A percentile compares a stretch with the other conserved stretches of the same genome.
Conservation (phyloP, 106 monocot species). For the Dioscorea dumetorum region DNA sequence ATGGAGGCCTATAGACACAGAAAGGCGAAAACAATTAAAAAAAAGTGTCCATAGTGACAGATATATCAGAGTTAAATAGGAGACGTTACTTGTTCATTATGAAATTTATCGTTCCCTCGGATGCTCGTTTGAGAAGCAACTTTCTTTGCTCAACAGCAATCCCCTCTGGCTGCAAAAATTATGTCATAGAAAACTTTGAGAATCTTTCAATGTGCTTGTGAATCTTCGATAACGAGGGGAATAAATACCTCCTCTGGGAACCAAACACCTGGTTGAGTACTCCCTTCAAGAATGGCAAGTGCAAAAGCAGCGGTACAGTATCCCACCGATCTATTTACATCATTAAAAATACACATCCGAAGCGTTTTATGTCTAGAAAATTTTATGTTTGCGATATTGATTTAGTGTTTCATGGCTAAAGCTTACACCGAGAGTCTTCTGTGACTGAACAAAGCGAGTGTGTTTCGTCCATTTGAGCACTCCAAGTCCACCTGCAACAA, state of each 20-base stretch:
- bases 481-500: slow-evolving; percentile 77
- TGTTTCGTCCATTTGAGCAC: slow-evolving; percentile 77
- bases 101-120: slow-evolving; percentile 72
- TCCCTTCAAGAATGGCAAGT: slow-evolving; percentile 77
- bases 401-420: no score
- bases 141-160: slow-evolving; percentile 68
- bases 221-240: no score
- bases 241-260: slow-evolving; percentile 91
- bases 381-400: no score
- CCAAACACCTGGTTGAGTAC: slow-evolving; percentile 91
- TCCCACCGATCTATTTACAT: slow-evolving; percentile 58
- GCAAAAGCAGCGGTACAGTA: slow-evolving; percentile 77
- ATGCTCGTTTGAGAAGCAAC: slow-evolving; percentile 65
- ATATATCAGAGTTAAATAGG: no score
- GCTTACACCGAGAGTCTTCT: slow-evolving; percentile 79
- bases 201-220: no score
- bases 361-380: no score
- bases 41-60: no score
- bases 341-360: background rate
- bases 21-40: background rate
- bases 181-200: no score
- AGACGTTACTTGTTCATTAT: slow-evolving; percentile 74
- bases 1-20: slow-evolving; percentile 48
- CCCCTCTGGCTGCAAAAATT: slow-evolving; percentile 54
- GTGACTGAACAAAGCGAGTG: slow-evolving; percentile 77